These are phyloP conservation scores for Magnaporthiopsis rhizophila DNA, from an alignment of 2,329 filamentous ascomycete genomes.

Conservation along the genomic window DNA sequence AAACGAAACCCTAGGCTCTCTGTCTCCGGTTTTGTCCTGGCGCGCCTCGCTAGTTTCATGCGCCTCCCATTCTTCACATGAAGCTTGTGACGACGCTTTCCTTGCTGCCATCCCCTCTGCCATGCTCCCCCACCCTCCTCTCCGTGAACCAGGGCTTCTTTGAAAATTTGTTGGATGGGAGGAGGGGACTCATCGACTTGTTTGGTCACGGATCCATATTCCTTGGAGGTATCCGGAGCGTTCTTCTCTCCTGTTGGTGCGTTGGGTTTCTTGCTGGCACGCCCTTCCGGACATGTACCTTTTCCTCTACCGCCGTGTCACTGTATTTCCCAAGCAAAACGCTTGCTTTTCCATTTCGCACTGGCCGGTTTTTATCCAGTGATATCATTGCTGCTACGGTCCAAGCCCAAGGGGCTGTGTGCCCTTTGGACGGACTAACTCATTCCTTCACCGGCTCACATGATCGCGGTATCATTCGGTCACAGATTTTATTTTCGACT, in stretches of 20 bases:
- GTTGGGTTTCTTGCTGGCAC: background rate
- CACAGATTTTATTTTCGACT: background rate
- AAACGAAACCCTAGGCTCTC: background rate
- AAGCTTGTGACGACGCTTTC: background rate
- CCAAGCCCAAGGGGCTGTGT: background rate
- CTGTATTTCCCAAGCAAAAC: background rate
- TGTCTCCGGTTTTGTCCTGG: background rate
- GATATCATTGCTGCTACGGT: background rate
- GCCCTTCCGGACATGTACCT: background rate
- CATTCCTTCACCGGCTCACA: background rate
- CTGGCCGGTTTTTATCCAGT: background rate
- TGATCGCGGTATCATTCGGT: background rate
- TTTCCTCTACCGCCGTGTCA: background rate
- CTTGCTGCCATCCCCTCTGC: background rate
- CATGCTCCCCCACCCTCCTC: background rate
- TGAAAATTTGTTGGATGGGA: background rate
- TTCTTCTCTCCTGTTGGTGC: too few species aligned
- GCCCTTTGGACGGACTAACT: background rate
- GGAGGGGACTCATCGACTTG: background rate
- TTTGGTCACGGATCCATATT: background rate
- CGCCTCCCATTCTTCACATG: background rate
- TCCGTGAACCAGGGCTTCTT: background rate
- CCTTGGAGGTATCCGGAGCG: background rate
- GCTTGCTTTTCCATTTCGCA: background rate
- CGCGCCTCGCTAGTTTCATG: background rate